These are phyloP conservation scores for Hypomontagnella submonticulosa DNA, from an alignment of 495 filamentous ascomycete genomes.

Conservation along the genomic window DNA sequence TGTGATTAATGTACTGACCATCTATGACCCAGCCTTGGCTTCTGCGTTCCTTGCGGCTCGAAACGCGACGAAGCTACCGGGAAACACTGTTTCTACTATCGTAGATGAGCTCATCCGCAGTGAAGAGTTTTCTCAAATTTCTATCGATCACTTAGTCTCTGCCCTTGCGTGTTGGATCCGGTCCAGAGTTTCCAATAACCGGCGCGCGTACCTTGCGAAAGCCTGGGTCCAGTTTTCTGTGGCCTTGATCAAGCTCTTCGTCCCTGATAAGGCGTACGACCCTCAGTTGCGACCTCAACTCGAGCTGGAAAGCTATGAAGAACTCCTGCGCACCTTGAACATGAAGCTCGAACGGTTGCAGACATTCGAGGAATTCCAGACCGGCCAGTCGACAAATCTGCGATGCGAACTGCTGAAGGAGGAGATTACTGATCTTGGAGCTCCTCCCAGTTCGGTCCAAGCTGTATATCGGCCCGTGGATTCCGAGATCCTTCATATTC, in stretches of 20 bases:
- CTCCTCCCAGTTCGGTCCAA: constrained; percentile 62
- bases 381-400: constrained; percentile 71
- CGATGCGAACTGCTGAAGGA: constrained; percentile 68
- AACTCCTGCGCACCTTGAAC: constrained; percentile 64
- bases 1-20: constrained; percentile 59
- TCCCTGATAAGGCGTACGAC: constrained; percentile 87
- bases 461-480: constrained; percentile 73
- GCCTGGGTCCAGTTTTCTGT: constrained; percentile 76
- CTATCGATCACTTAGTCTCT: constrained; percentile 54
- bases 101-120: constrained; percentile 14
- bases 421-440: constrained; percentile 70
- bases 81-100: constrained; percentile 11
- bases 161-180: constrained; percentile 52
- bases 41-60: constrained; percentile 20
- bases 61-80: background rate
- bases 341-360: constrained; percentile 69
- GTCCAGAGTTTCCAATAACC: constrained; percentile 40
- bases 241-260: constrained; percentile 77
- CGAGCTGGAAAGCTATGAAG: constrained; percentile 71
- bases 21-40: constrained; percentile 48
- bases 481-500: constrained; percentile 76
- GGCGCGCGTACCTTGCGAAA: constrained; percentile 52
- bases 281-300: constrained; percentile 82
- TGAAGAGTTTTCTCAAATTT: constrained; percentile 43
- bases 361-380: constrained; percentile 72